Conservation (phyloP, 306 rosid species). For the Crotalaria pallida region DNA sequence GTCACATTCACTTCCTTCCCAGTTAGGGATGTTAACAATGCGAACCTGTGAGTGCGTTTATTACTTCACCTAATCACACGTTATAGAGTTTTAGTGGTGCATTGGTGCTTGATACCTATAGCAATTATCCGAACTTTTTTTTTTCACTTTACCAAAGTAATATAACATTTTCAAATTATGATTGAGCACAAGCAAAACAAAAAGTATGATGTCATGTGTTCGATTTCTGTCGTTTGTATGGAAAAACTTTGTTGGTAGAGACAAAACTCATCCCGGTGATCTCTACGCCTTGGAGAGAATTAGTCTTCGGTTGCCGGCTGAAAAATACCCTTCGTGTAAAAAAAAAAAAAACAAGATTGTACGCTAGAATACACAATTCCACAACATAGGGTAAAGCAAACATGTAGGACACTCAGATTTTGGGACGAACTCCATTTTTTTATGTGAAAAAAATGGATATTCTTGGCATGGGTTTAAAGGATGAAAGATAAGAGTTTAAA, state of each 20-base stretch:
- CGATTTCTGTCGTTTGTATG: too few species aligned
- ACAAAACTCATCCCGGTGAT: too few species aligned
- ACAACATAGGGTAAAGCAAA: too few species aligned
- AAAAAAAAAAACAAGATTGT: neutral
- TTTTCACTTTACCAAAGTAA: neutral
- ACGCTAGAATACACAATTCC: neutral
- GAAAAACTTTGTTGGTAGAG: too few species aligned
- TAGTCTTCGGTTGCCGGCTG: too few species aligned
- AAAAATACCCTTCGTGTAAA: too few species aligned
- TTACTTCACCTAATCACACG: conserved; percentile 13
- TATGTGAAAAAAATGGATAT: too few species aligned
- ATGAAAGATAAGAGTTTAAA: too few species aligned
- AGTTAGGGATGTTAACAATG: conserved; percentile 2
- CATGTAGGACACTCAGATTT: neutral
- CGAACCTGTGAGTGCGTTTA: conserved; percentile 25
- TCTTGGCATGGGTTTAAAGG: too few species aligned
- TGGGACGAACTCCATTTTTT: neutral
- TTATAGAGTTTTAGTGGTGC: neutral
- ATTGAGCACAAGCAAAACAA: neutral
- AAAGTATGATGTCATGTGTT: too few species aligned
- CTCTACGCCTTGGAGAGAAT: too few species aligned
- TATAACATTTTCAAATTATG: neutral
- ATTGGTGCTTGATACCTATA: neutral
- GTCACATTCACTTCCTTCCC: conserved; percentile 21
- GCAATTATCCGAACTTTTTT: neutral